Evolutionary conservation across 805 yeast species (phyloP).

Genomic region (Pichia membranifaciens): DNA sequence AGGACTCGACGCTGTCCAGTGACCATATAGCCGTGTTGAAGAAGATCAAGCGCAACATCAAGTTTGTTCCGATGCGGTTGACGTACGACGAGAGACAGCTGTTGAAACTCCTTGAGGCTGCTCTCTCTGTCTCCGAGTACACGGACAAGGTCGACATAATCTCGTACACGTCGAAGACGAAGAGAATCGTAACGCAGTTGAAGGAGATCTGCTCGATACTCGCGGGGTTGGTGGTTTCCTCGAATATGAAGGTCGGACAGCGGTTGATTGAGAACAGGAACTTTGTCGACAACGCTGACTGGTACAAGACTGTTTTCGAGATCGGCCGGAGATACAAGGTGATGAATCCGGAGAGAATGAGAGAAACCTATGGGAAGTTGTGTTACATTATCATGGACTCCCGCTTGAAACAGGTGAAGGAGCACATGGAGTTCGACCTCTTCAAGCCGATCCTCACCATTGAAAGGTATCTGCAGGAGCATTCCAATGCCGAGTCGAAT

Average conservation of each 20-base stretch:
- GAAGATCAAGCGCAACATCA: slow-evolving; percentile 39
- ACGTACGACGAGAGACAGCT: slow-evolving; percentile 64
- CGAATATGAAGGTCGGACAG: slow-evolving; percentile 66
- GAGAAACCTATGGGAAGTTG: slow-evolving; percentile 71
- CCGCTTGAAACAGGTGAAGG: slow-evolving; percentile 60
- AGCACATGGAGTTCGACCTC: slow-evolving; percentile 68
- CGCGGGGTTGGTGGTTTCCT: slow-evolving; percentile 74
- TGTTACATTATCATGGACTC: slow-evolving; percentile 87
- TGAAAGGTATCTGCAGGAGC: slow-evolving; percentile 18
- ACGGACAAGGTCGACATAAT: slow-evolving; percentile 73
- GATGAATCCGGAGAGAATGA: slow-evolving; percentile 79
- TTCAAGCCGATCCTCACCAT: slow-evolving; percentile 70
- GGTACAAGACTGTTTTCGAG: slow-evolving; percentile 69
- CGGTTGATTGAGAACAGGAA: slow-evolving; percentile 58
- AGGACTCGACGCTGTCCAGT: slow-evolving; percentile 4
- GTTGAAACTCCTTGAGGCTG: slow-evolving; percentile 64
- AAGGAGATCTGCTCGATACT: slow-evolving; percentile 73
- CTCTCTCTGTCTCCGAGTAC: slow-evolving; percentile 71
- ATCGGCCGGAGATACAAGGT: slow-evolving; percentile 76
- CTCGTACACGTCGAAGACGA: slow-evolving; percentile 60
- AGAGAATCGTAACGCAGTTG: slow-evolving; percentile 64
- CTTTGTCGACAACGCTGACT: slow-evolving; percentile 61
- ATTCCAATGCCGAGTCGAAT: slow-evolving; percentile 29
- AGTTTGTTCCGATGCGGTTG: slow-evolving; percentile 64
- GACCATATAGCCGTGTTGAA: slow-evolving; percentile 24